Base-by-base conservation (phyloP, 2,329 filamentous ascomycete genomes). In the Dryadomyces sulphureus region DNA sequence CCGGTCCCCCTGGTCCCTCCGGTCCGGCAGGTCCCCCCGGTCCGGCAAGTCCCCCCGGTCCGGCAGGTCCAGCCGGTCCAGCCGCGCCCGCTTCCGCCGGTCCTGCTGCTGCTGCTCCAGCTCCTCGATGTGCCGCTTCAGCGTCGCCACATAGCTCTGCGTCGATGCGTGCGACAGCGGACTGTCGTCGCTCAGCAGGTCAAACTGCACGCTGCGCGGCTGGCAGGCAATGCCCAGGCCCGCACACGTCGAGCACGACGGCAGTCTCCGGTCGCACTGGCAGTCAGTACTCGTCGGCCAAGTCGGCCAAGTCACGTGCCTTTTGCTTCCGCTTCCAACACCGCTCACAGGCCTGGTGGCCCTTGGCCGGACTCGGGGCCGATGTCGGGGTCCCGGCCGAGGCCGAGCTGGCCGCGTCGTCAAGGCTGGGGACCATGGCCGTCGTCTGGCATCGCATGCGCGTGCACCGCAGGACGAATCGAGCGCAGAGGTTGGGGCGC, bases 251-350 rank as follows among this genome's bases (percentile, higher is more conserved):
- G 47, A 45, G 39, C 51, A 47, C 1, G 34, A 34, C 12, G 41
- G 48, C 19, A 39, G 27, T 22, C 27, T 32, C 8, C 45, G 36
- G 20, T 43, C 32, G 21, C 40, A 47, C 25, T 41, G 25, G 11
- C 17, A 17, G 38, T 40, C 20, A 47, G 45, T n/a, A 5, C 34
- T 14, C 20, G 11, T 24, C 3, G 7, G 19, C 22, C 25, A 42
- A 17, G 40, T 42, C n/a, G n/a, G n/a, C n/a, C 38, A n/a, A 11
- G 30, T 5, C 8, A 38, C 40, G 2, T 40, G 54, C 57, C 54
- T 59, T 60, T 42, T 60, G 56, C 44, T 59, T 60, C 22, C 57
- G 55, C 41, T 56, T 57, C 54, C 57, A 59, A 44, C 58, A 60
- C 38, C 57, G 51, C 41, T 59, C 56, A 42, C 57, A 59, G 7